Percentiles rank a stretch among this genome's conserved stretches.
Evolutionary conservation across 495 filamentous ascomycete species (phyloP).

Genomic region (Pyronema domesticum): DNA sequence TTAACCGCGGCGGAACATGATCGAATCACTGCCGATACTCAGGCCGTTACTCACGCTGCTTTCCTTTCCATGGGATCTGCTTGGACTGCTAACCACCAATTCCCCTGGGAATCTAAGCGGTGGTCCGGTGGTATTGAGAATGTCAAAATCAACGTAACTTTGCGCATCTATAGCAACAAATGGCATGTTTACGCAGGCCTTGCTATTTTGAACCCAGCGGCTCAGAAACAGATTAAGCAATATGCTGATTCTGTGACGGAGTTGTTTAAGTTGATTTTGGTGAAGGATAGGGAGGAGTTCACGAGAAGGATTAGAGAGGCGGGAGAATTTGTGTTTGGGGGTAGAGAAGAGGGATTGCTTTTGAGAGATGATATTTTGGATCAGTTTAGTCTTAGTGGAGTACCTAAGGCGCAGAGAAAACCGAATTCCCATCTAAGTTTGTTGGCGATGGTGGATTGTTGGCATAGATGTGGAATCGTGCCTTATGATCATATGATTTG

Average conservation of each 20-base stretch:
- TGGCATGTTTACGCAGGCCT: slow-evolving; percentile 98
- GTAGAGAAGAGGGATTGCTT: slow-evolving; percentile 41
- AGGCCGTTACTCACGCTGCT: slow-evolving; percentile 92
- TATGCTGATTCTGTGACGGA: slow-evolving; percentile 87
- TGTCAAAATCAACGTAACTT: slow-evolving; percentile 93
- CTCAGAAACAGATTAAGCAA: slow-evolving; percentile 78
- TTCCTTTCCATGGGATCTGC: slow-evolving; percentile 95
- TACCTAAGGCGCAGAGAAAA: slow-evolving; percentile 37
- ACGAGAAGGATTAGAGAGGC: slow-evolving; percentile 59
- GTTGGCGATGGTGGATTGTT: slow-evolving; percentile 97
- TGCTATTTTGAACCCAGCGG: slow-evolving; percentile 85
- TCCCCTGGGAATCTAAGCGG: slow-evolving; percentile 84
- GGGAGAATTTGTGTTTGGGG: slow-evolving; percentile 60
- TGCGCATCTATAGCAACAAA: slow-evolving; percentile 94
- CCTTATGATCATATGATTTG: slow-evolving; percentile 99
- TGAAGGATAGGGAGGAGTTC: slow-evolving; percentile 64
- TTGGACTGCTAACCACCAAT: slow-evolving; percentile 82
- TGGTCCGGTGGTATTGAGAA: slow-evolving; percentile 97
- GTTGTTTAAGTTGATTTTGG: slow-evolving; percentile 89
- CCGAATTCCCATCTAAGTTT: slow-evolving; percentile 87
- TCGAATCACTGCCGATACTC: slow-evolving; percentile 92
- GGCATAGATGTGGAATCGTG: slow-evolving; percentile 79
- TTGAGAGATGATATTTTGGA: slow-evolving; percentile 73
- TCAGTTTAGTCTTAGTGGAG: slow-evolving; percentile 57
- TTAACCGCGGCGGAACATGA: slow-evolving; percentile 78